Evolutionary conservation across 148 eudicot genomes (phyloP).

Genomic region (Chenopodium berlandieri): DNA sequence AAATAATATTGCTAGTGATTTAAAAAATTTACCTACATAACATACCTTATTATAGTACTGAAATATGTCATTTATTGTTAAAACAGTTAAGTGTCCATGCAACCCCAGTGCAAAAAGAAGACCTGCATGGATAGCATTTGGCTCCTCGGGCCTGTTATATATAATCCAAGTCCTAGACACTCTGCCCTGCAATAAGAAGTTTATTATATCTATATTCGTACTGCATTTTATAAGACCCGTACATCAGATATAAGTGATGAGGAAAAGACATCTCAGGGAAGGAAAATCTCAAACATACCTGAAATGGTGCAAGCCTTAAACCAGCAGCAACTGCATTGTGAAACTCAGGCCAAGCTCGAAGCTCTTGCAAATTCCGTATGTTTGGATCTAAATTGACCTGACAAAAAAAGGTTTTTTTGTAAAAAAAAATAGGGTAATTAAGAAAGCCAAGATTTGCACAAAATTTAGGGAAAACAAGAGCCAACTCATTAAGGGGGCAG

Average conservation of each 20-base stretch:
- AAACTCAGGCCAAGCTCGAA: conserved; percentile 95
- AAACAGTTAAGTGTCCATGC: conserved; percentile 81
- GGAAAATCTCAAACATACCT: conserved; percentile 43
- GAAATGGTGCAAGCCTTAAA: conserved; percentile 70
- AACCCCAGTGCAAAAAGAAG: conserved; percentile 93
- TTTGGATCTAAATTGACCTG: conserved; percentile 94
- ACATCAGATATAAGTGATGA: neutral
- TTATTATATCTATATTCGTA: neutral
- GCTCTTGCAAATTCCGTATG: conserved; percentile 81
- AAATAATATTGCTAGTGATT: neutral
- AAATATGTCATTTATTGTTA: conserved; percentile 78
- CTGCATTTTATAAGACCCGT: neutral
- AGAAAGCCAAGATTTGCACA: neutral
- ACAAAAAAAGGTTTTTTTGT: neutral
- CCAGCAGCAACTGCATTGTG: conserved; percentile 99
- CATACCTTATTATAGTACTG: conserved; percentile 75
- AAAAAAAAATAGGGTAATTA: neutral
- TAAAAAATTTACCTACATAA: neutral
- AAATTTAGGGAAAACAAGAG: neutral
- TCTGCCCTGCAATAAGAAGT: conserved; percentile 59
- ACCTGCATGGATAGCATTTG: conserved; percentile 84
- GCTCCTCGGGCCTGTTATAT: conserved; percentile 90
- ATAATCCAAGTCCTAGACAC: conserved; percentile 96
- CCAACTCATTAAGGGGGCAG: neutral
- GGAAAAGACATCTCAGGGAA: neutral